Conservation (phyloP, 441 rosid genomes). For the Aleurites moluccanus region DNA sequence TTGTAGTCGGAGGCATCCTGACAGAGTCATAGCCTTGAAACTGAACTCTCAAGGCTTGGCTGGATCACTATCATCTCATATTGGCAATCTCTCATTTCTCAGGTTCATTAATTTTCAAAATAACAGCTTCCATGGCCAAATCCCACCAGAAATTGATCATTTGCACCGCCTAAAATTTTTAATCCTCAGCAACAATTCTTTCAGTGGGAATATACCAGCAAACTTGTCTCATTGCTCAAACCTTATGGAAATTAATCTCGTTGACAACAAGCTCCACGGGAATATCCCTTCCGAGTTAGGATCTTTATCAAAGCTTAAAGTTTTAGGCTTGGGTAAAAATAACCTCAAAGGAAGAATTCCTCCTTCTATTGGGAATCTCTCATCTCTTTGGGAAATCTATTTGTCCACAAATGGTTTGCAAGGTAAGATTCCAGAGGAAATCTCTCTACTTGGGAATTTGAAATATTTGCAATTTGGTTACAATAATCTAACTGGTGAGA, state of each 20-base stretch:
- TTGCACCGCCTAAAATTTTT: background rate
- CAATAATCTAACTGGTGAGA: background rate
- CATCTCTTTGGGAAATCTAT: background rate
- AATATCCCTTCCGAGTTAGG: background rate
- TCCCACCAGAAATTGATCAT: background rate
- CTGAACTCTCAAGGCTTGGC: too few species aligned
- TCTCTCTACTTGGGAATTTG: background rate
- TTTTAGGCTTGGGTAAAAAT: background rate
- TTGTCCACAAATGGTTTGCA: background rate
- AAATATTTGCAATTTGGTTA: background rate
- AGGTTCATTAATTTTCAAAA: too few species aligned
- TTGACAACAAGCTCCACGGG: background rate
- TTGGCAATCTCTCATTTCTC: too few species aligned
- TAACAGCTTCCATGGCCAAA: background rate
- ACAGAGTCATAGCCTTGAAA: too few species aligned
- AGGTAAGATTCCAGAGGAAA: background rate
- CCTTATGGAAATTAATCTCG: background rate
- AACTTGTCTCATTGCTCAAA: background rate
- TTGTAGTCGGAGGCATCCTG: too few species aligned
- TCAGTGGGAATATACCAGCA: background rate
- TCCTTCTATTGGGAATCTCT: background rate
- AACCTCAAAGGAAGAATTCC: background rate
- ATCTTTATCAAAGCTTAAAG: background rate
- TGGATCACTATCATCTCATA: too few species aligned
- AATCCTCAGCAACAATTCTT: background rate